A percentile compares a stretch with the other conserved stretches of the same genome.
phyloP scores from a whole-genome alignment of 345 rosid species.

The Noccaea caerulescens region DNA sequence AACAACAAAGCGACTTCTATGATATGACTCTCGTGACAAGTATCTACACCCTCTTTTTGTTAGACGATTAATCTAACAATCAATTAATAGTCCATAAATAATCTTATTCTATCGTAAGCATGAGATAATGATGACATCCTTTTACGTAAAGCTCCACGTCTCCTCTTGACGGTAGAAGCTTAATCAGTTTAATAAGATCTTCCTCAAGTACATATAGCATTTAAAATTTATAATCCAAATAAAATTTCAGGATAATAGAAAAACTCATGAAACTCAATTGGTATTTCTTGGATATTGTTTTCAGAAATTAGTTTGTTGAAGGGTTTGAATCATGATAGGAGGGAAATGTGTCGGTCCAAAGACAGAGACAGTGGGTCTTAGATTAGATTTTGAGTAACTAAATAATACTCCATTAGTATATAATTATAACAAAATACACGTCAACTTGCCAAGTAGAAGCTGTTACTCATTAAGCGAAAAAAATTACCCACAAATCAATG shows the following conservation, averaged over 20 bases:
- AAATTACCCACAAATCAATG: slow-evolving; percentile 29
- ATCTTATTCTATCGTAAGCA: slow-evolving; percentile 40
- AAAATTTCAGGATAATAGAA: not conserved
- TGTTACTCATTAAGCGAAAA: slow-evolving; percentile 40
- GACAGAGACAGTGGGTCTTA: slow-evolving; percentile 39
- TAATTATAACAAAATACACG: slow-evolving; percentile 13
- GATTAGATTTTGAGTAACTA: slow-evolving; percentile 13
- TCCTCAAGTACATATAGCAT: slow-evolving; percentile 9
- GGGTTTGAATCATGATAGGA: slow-evolving; percentile 28
- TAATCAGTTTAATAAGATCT: slow-evolving; percentile 22
- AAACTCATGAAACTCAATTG: slow-evolving; percentile 4
- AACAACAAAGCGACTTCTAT: slow-evolving; percentile 11
- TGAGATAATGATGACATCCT: slow-evolving; percentile 48
- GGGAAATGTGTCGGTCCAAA: slow-evolving; percentile 43
- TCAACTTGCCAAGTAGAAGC: slow-evolving; percentile 41
- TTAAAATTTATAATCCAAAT: not conserved
- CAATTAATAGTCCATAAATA: slow-evolving; percentile 1
- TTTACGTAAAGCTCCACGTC: slow-evolving; percentile 27
- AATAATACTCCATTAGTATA: slow-evolving; percentile 20
- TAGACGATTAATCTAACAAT: slow-evolving; percentile 11
- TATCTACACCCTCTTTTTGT: slow-evolving; percentile 17
- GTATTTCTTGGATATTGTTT: slow-evolving; percentile 10
- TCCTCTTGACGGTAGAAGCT: slow-evolving; percentile 30
- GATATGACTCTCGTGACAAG: slow-evolving; percentile 35
- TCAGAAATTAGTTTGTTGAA: not conserved